phyloP scores from a whole-genome alignment of 73 alveolate species.

The Paraurostyla sp. region DNA sequence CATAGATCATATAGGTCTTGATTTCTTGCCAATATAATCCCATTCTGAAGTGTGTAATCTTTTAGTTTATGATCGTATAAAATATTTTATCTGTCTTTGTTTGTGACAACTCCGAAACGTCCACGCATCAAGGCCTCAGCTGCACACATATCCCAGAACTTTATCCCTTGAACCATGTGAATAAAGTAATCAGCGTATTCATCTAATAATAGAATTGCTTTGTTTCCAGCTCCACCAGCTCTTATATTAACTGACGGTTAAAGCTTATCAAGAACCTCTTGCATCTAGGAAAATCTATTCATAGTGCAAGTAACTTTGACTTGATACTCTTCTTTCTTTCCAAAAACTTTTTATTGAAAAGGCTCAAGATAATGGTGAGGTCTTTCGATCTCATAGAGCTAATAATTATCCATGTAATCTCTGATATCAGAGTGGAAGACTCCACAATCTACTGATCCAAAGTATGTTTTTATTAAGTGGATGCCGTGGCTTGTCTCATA shows the following conservation, averaged over 20 bases:
- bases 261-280: constrained; percentile 2
- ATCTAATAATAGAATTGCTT: constrained; percentile 59
- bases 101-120: constrained; percentile 19
- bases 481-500: background rate
- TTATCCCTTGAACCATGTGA: constrained; percentile 64
- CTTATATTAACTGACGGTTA: constrained; percentile 27
- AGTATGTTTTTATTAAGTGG: background rate
- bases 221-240: constrained; percentile 82
- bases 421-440: background rate
- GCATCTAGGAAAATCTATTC: background rate
- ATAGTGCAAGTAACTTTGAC: constrained; percentile 9
- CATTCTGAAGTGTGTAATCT: background rate
- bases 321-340: background rate
- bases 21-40: constrained; percentile 23
- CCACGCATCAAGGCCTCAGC: constrained; percentile 86
- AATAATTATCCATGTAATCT: background rate
- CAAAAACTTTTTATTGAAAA: background rate
- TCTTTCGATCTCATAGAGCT: background rate
- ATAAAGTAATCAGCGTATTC: constrained; percentile 70
- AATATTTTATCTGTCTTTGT: constrained; percentile 15
- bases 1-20: constrained; percentile 1
- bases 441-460: constrained; percentile 45
- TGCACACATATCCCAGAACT: constrained; percentile 90
- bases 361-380: background rate
- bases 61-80: background rate